Evolutionary conservation across 2,329 filamentous ascomycete species (phyloP).

Genomic region (Trichophyton equinum): DNA sequence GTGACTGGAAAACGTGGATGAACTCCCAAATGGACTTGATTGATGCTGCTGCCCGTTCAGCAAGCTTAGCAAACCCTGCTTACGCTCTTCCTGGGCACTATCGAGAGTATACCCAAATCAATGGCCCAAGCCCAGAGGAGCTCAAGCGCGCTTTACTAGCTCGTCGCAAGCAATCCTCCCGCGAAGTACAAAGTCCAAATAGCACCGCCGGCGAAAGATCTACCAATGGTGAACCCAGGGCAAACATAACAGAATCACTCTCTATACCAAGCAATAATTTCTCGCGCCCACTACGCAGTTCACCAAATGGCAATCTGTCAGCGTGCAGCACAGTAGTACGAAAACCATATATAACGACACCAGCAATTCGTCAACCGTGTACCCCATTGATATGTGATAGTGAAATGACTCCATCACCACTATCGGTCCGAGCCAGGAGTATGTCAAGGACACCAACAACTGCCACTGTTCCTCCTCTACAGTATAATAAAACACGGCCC

Average conservation of each 20-base stretch:
- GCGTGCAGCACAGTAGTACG: constrained; percentile 9
- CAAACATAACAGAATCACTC: constrained; percentile 8
- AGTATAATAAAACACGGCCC: constrained; percentile 8
- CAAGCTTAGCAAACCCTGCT: not conserved
- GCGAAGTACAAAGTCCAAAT: not conserved
- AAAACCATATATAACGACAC: constrained; percentile 9
- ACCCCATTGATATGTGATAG: constrained; percentile 2
- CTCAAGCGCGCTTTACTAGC: not conserved
- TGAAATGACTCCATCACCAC: not conserved
- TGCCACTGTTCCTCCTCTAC: constrained; percentile 10
- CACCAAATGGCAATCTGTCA: constrained; percentile 10
- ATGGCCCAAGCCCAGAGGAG: constrained; percentile 5
- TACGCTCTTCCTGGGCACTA: constrained; percentile 13
- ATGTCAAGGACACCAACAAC: constrained; percentile 8
- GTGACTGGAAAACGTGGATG: constrained; percentile 19
- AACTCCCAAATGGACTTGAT: constrained; percentile 17
- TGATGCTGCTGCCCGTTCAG: constrained; percentile 3
- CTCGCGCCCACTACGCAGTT: constrained; percentile 13
- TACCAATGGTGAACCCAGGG: not conserved
- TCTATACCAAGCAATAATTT: constrained; percentile 13
- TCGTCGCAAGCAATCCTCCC: not conserved
- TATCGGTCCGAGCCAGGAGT: constrained; percentile 4
- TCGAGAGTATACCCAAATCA: constrained; percentile 21
- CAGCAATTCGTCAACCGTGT: constrained; percentile 3
- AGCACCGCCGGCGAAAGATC: not conserved